Evolutionary conservation across 192 early-diverging fungal genomes (phyloP).

Genomic region (Cetraspora pellucida): DNA sequence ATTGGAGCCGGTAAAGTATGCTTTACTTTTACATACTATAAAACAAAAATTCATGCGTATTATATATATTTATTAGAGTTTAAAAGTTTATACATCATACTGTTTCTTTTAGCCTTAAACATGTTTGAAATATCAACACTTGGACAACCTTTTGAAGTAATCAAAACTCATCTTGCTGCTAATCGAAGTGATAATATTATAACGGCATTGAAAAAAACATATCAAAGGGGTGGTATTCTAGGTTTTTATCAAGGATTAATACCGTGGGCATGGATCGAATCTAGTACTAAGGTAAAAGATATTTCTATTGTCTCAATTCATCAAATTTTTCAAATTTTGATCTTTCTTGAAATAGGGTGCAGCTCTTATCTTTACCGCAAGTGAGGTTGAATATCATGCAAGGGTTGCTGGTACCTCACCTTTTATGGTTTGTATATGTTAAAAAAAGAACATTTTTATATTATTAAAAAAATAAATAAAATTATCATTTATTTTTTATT

Average conservation of each 20-base stretch:
- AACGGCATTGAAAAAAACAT: slow-evolving; percentile 74
- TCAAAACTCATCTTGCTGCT: slow-evolving; percentile 94
- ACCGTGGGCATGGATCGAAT: slow-evolving; percentile 69
- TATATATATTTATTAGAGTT: neutral
- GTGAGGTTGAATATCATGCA: slow-evolving; percentile 62
- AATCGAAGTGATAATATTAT: slow-evolving; percentile 84
- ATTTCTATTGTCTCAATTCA: neutral
- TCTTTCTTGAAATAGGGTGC: slow-evolving; percentile 43
- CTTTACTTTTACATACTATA: slow-evolving; percentile 4
- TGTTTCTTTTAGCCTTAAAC: slow-evolving; percentile 52
- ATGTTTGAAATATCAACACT: slow-evolving; percentile 91
- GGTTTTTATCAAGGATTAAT: slow-evolving; percentile 95
- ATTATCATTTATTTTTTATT: slow-evolving; percentile 4
- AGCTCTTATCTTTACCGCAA: slow-evolving; percentile 63
- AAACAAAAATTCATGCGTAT: neutral
- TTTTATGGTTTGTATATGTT: slow-evolving; percentile 44
- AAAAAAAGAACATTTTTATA: neutral
- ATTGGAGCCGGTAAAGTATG: slow-evolving; percentile 78
- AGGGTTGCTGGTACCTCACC: slow-evolving; percentile 54
- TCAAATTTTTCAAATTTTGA: neutral
- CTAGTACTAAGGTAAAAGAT: slow-evolving; percentile 48
- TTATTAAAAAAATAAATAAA: neutral
- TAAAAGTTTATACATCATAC: neutral
- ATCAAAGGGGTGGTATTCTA: slow-evolving; percentile 79
- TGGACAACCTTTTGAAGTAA: slow-evolving; percentile 94